Evolutionary conservation across 1,284 basidiomycete species (phyloP).

Genomic region (Fomitopsis schrenkii): DNA sequence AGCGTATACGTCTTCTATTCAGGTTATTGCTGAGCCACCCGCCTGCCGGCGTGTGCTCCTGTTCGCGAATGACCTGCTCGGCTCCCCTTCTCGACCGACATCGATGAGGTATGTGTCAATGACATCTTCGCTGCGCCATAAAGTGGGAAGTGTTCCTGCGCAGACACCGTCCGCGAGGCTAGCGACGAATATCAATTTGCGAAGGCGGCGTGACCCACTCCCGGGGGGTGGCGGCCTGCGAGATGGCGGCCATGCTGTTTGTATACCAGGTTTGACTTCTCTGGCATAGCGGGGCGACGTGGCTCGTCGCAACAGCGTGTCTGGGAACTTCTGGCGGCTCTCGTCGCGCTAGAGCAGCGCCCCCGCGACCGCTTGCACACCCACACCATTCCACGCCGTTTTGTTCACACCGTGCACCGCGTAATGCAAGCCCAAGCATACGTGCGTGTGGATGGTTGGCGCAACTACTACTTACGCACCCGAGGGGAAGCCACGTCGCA

Average conservation of each 20-base stretch:
- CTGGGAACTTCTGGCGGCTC: background rate
- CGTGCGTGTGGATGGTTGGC: background rate
- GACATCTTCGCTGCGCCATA: background rate
- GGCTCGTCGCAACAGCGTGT: background rate
- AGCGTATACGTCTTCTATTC: conserved; percentile 1
- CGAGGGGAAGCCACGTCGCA: background rate
- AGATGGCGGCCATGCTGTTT: background rate
- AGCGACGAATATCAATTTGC: background rate
- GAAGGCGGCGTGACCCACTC: background rate
- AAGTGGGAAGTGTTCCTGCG: background rate
- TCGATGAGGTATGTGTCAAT: background rate
- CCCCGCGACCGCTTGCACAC: background rate
- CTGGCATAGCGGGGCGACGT: background rate
- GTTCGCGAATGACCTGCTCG: background rate
- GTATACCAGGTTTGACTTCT: too few relatives aligned
- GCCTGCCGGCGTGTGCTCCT: background rate
- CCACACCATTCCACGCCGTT: background rate
- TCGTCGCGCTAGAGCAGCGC: background rate
- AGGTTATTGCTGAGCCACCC: background rate
- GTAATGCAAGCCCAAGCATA: background rate
- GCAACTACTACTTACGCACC: background rate
- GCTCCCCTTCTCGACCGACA: background rate
- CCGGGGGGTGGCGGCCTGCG: background rate
- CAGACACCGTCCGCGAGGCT: background rate
- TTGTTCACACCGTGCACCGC: background rate